Evolutionary conservation across 441 rosid genomes (phyloP), one percentile per base, ranked within the genome.

Genomic region (Daphne laureola): DNA sequence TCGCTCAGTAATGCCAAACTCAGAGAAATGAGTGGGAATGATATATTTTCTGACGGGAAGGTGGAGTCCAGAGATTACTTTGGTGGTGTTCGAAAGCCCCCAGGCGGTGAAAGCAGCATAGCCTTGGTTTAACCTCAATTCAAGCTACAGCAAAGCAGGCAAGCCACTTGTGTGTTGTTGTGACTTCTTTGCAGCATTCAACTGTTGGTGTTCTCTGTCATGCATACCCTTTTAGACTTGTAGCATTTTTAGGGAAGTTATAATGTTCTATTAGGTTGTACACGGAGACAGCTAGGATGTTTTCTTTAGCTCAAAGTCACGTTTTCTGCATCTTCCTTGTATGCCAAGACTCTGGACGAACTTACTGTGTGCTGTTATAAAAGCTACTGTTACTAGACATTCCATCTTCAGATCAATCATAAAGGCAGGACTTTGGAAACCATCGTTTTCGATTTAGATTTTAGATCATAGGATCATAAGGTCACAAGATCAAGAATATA

Each of bases 81-180:
- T n/a, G 80, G 87, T 15, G 87, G 91, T 0, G 69, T 72, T 3
- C 86, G 84, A 64, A 77, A 81, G 68, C 91, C 91, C 57, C 87
- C 91, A 0, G 87, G 91, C 51, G 91, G 91, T 5, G 83, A 79
- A 63, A 84, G 91, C 74, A 84, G 84, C 78, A 79, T 84, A 63
- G 64, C 91, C 0, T 69, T 83, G 80, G 69, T 75, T 47, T 83
- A 68, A 71, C 54, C 56, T n/a, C 7, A 12, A 17, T 38, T 17
- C 27, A 48, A 14, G 51, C 46, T 57, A 38, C 65, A 62, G 47
- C 38, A 31, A 5, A 31, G 1, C 38, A 21, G 25, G 25, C 38
- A 31, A 5, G 38, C 38, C 54, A 50, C 54, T 54, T 63, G 17
- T 41, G 59, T 40, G 44, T 51, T 35, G 21, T 50, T 41, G 18